Evolutionary conservation across 1,284 basidiomycete species (phyloP).

Genomic region (Peniophora sp.): DNA sequence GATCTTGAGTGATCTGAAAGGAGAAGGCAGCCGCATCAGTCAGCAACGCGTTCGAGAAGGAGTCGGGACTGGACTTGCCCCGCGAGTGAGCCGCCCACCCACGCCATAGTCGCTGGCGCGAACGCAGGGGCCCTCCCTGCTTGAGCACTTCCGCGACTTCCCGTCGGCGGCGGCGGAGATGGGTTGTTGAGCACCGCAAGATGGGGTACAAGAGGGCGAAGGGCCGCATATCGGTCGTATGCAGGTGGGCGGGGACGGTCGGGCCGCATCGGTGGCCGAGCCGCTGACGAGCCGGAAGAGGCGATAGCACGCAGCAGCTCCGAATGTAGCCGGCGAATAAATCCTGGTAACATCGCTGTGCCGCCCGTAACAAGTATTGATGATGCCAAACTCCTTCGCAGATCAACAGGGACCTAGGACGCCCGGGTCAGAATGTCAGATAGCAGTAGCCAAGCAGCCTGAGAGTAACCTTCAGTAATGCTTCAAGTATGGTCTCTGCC

Average conservation of each 20-base stretch:
- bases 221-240: conserved; percentile 65
- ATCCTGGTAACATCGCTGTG: conserved; percentile 86
- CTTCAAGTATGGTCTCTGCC: conserved; percentile 73
- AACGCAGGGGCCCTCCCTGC: conserved; percentile 84
- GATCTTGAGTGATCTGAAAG: conserved; percentile 65
- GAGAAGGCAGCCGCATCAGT: conserved; percentile 2
- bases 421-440: not conserved
- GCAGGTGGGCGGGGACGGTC: conserved; percentile 35
- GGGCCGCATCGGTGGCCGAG: conserved; percentile 27
- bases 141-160: conserved; percentile 29
- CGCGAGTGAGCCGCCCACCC: conserved; percentile 91
- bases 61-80: conserved; percentile 44
- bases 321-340: conserved; percentile 77
- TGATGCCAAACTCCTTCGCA: conserved; percentile 73
- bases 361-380: conserved; percentile 85
- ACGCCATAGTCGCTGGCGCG: conserved; percentile 69
- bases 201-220: conserved; percentile 62
- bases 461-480: conserved; percentile 60
- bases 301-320: conserved; percentile 64
- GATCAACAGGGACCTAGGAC: conserved; percentile 77
- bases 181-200: conserved; percentile 85
- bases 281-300: conserved; percentile 24
- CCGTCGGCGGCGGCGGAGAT: conserved; percentile 34
- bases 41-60: not conserved
- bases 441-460: conserved; percentile 3